A percentile compares a stretch with the other conserved stretches of the same genome.
These are phyloP conservation scores for Pseudocercospora eumusae DNA, from an alignment of 2,329 filamentous ascomycete genomes.

Conservation along the genomic window DNA sequence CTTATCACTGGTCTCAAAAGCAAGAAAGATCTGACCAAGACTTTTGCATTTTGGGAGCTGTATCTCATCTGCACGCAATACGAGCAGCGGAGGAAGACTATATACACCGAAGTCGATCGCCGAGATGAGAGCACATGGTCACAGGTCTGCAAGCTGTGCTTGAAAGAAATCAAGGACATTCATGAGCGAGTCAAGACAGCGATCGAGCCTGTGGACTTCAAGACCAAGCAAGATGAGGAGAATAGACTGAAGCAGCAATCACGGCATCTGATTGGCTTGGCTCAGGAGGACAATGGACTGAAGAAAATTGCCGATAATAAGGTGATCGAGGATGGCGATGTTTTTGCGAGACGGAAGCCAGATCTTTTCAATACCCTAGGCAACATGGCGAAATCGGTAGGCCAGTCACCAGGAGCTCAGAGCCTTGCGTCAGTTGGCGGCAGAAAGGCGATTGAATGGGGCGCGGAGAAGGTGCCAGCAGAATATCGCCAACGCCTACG, in stretches of 20 bases:
- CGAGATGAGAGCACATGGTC: conserved; percentile 76
- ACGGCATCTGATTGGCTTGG: conserved; percentile 34
- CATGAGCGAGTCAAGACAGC: conserved; percentile 64
- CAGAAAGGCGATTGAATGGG: conserved; percentile 38
- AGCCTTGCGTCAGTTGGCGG: conserved; percentile 42
- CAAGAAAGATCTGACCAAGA: conserved; percentile 76
- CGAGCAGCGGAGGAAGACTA: conserved; percentile 71
- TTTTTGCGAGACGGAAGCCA: conserved; percentile 27
- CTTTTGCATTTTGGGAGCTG: conserved; percentile 90
- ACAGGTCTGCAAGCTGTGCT: conserved; percentile 70
- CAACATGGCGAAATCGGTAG: conserved; percentile 50
- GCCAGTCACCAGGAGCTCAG: conserved; percentile 47
- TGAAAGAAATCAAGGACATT: conserved; percentile 68
- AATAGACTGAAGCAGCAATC: conserved; percentile 25
- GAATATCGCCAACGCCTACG: conserved; percentile 55
- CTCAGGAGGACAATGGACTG: conserved; percentile 23
- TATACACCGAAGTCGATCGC: conserved; percentile 86
- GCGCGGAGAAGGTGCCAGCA: conserved; percentile 38
- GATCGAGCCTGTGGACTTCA: conserved; percentile 24
- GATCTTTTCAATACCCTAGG: conserved; percentile 43
- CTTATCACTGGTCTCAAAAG: conserved; percentile 79
- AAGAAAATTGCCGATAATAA: conserved; percentile 35
- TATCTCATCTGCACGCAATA: conserved; percentile 75
- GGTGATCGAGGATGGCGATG: conserved; percentile 30
- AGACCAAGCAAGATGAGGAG: conserved; percentile 26